Evolutionary conservation across 2,329 filamentous ascomycete genomes (phyloP), one percentile per base, ranked within the genome.

Genomic region (Penicillium sp.): DNA sequence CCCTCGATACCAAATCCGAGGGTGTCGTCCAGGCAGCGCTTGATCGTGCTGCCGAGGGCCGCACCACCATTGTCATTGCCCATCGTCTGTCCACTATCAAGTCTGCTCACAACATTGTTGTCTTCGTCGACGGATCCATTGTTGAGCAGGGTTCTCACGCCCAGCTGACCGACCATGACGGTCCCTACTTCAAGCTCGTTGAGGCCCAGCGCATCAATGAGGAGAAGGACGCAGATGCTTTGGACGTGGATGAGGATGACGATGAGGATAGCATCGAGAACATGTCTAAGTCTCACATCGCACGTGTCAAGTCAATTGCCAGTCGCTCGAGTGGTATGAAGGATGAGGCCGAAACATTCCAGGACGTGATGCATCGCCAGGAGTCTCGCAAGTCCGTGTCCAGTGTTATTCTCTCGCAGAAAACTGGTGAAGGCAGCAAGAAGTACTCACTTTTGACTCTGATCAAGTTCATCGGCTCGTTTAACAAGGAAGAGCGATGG

Each of bases 21-120:
- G 92, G 91, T 45, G 89, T 96, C 10, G 93, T 99, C 1, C 94
- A 97, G 73, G 91, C 91, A 41, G 94, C 94, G 19, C 82, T 99
- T 9, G 92, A 97, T 67, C 88, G 85, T 49, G 94, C 93, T 27
- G 84, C 92, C 1, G 83, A 89, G 61, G 93, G 92, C 25, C 85
- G 94, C 53, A 99, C 94, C 0, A 97, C 94, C 2, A 96, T 97
- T 66, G 90, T 92, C 7, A 97, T 99, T 73, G 94, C 94, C 43
- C 94, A 99, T 77, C 88, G 93, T 65, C 81, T 99, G 9, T 96
- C 92, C 0, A 99, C 94, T 6, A 96, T 99, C 78, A 92, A 87
- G 74, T 87, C 92, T 61, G 93, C 93, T 0, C 89, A 97, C 74
- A 97, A 96, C 68, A 99, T 99, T 65, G 90, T 97, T 13, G 93